A percentile compares a stretch with the other conserved stretches of the same genome.
Conservation (phyloP, 257 asterid species). For the Jacaranda copaia region DNA sequence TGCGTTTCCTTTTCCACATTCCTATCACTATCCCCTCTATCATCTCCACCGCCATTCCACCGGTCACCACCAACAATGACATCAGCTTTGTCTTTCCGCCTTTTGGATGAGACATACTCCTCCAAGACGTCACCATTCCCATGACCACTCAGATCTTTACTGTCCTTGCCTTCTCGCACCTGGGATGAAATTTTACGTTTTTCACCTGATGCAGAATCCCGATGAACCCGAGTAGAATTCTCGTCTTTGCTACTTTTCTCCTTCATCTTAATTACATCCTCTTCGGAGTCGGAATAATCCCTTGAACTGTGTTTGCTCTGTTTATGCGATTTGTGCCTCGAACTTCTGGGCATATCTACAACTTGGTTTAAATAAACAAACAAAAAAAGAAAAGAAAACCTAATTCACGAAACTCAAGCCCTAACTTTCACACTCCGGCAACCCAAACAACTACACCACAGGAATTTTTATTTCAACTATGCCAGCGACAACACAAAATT, state of each 20-base stretch:
- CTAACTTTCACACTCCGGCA: constrained; percentile 30
- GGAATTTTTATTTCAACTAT: constrained; percentile 6
- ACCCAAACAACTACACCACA: constrained; percentile 20
- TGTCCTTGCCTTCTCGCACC: constrained; percentile 63
- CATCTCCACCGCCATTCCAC: constrained; percentile 82
- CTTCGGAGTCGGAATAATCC: constrained; percentile 90
- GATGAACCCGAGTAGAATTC: constrained; percentile 51
- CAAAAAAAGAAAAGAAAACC: constrained; percentile 32
- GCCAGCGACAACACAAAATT: constrained; percentile 12
- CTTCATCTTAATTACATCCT: constrained; percentile 68
- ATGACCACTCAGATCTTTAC: constrained; percentile 64
- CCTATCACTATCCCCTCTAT: constrained; percentile 56
- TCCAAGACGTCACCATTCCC: constrained; percentile 74
- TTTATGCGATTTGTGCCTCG: constrained; percentile 91
- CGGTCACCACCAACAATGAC: constrained; percentile 63
- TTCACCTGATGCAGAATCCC: constrained; percentile 83
- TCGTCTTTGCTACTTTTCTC: constrained; percentile 66
- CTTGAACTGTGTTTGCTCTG: constrained; percentile 86
- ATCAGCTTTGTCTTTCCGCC: constrained; percentile 79
- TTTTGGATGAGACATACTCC: constrained; percentile 74
- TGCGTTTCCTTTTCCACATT: constrained; percentile 51
- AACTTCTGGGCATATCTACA: constrained; percentile 80
- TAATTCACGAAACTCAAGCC: constrained; percentile 29
- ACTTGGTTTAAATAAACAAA: constrained; percentile 14
- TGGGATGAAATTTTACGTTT: constrained; percentile 79